phyloP scores from a whole-genome alignment of 768 basidiomycete genomes.

The Lactarius hengduanensis region DNA sequence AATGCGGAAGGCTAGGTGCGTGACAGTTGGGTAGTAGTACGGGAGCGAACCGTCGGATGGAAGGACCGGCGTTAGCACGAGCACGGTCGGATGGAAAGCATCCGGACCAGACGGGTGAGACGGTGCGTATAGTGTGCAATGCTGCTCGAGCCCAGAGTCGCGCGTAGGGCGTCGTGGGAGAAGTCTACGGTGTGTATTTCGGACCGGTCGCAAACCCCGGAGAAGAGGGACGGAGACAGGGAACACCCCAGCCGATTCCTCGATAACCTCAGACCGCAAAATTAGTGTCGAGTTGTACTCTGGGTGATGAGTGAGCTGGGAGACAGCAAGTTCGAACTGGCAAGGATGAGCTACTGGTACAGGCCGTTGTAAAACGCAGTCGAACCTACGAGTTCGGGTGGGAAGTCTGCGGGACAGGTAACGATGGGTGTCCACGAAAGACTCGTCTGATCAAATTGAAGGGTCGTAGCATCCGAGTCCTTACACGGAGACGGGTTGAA shows the following conservation, averaged over 20 bases:
- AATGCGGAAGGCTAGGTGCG: constrained; percentile 80
- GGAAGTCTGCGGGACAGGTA: constrained; percentile 36
- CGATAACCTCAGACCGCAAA: constrained; percentile 71
- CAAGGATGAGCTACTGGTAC: constrained; percentile 4
- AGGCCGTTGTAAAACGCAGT: no score
- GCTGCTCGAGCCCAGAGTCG: constrained; percentile 72
- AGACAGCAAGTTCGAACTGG: constrained; percentile 72
- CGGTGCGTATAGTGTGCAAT: constrained; percentile 64
- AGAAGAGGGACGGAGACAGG: constrained; percentile 39
- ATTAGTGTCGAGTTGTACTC: constrained; percentile 94
- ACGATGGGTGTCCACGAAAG: constrained; percentile 34
- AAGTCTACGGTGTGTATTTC: constrained; percentile 62
- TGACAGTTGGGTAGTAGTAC: constrained; percentile 87
- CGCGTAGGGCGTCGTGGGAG: constrained; percentile 78
- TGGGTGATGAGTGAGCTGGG: constrained; percentile 80
- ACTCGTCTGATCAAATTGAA: background rate
- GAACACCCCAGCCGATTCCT: constrained; percentile 37
- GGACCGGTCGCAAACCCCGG: constrained; percentile 41
- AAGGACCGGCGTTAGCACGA: constrained; percentile 63
- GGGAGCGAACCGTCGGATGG: constrained; percentile 53
- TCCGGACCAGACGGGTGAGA: constrained; percentile 24
- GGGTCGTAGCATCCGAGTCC: background rate
- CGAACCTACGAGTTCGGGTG: constrained; percentile 34
- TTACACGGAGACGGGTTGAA: constrained; percentile 19
- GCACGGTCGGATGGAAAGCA: constrained; percentile 33